Evolutionary conservation across 805 yeast genomes (phyloP), one percentile per base, ranked within the genome.

Genomic region (Candida ortonii): DNA sequence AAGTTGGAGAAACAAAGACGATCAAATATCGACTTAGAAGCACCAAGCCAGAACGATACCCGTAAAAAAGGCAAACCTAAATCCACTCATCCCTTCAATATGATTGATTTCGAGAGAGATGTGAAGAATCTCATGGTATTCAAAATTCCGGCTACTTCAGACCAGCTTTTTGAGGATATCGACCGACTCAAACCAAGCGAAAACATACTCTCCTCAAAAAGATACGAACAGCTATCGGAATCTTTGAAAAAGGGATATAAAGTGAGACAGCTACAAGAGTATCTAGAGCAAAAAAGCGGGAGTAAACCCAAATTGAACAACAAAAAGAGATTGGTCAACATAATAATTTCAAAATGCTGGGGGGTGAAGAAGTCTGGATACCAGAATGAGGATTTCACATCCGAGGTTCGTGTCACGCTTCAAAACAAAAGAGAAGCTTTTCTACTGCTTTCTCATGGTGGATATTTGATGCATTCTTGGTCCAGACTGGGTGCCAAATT

Each of bases 401-500:
- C 41, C 3, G 55, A 53, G 32, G 41, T 47, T 6, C 41, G 46
- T 6, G 50, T 62, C 27, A 47, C 47, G 16, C 35, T 62, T 11
- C 50, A 52, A 3, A 50, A 47, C 33, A 38, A 53, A 7, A 44
- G 61, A 31, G 64, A 60, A 20, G 39, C 58, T 15, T 61, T 59
- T 31, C 41, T 62, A 19, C 34, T 62, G 15, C 43, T 61, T 5
- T 55, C 63, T 20, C 52, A 57, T 28, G 47, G 45, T 3, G 65
- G 65, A 3, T 47, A 50, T 17, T 30, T 62, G 20, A 48, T 59
- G 28, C 54, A 53, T 35, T 53, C 53, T n/a, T 62, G 65, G 65
- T 43, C 62, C 7, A 42, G 54, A 19, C 38, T 55, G 16, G 66
- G 66, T n/a, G 67, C 65, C 5, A 53, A 49, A 25, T 30, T 62